Conservation (phyloP, 2,329 filamentous ascomycete genomes). For the Colletotrichum somersetense region DNA sequence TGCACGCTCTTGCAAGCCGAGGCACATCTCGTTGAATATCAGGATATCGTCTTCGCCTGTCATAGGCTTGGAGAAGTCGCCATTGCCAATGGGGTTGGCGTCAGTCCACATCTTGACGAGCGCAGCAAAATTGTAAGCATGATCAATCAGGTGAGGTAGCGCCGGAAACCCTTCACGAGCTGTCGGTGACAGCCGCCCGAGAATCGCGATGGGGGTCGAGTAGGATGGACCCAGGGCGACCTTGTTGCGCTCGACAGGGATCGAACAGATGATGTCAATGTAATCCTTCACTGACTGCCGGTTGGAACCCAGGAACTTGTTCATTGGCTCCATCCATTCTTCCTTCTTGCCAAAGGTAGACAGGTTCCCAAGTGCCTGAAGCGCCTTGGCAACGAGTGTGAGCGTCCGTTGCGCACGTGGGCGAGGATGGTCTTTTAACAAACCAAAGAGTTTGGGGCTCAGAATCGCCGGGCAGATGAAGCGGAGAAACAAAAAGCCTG, state of each 20-base stretch:
- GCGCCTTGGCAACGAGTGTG: slow-evolving; percentile 90
- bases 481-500: slow-evolving; percentile 91
- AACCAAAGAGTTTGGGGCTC: slow-evolving; percentile 92
- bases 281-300: slow-evolving; percentile 87
- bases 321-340: slow-evolving; percentile 99
- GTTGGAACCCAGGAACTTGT: slow-evolving; percentile 82
- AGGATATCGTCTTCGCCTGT: slow-evolving; percentile 62
- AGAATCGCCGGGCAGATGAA: slow-evolving; percentile 98
- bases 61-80: slow-evolving; percentile 5
- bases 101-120: slow-evolving; percentile 86
- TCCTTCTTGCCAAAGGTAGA: slow-evolving; percentile 94
- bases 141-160: slow-evolving; percentile 92
- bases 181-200: slow-evolving; percentile 82
- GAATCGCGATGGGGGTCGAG: slow-evolving; percentile 91
- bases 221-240: slow-evolving; percentile 76
- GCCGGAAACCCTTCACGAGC: slow-evolving; percentile 94
- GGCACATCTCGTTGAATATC: slow-evolving; percentile 65
- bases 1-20: slow-evolving; percentile 63
- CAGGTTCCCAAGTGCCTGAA: slow-evolving; percentile 92
- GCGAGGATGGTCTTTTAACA: slow-evolving; percentile 85
- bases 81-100: slow-evolving; percentile 53
- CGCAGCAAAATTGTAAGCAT: slow-evolving; percentile 85
- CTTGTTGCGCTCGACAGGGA: slow-evolving; percentile 77
- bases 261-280: slow-evolving; percentile 87
- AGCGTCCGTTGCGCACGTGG: slow-evolving; percentile 87